These are phyloP conservation scores for Hippophae tibetana DNA, from an alignment of 306 rosid genomes.

Conservation along the genomic window DNA sequence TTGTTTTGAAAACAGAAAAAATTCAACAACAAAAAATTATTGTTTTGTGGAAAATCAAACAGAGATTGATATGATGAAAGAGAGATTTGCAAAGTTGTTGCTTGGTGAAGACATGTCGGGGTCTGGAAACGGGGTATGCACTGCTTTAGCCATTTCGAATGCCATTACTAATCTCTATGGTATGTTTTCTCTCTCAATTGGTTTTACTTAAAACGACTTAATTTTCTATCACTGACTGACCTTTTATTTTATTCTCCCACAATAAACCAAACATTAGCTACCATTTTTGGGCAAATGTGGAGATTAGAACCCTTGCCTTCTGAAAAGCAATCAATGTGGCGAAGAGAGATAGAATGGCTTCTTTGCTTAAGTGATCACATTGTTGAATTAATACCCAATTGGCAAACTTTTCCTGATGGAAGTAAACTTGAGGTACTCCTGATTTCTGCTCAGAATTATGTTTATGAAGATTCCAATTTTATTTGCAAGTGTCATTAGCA, in stretches of 20 bases:
- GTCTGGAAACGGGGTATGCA: conserved; percentile 50
- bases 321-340: conserved; percentile 49
- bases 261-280: conserved; percentile 17
- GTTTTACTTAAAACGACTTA: not conserved
- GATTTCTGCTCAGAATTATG: not conserved
- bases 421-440: conserved; percentile 35
- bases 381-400: conserved; percentile 40
- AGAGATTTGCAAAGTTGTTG: conserved; percentile 48
- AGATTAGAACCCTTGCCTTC: conserved; percentile 41
- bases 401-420: conserved; percentile 52
- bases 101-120: conserved; percentile 65
- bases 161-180: conserved; percentile 59
- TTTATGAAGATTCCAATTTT: not conserved
- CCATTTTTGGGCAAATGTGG: conserved; percentile 50
- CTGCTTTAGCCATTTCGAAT: conserved; percentile 46
- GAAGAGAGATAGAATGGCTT: conserved; percentile 52
- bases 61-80: conserved; percentile 56
- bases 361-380: conserved; percentile 44
- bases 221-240: no score
- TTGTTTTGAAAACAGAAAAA: not conserved
- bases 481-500: no score
- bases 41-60: conserved; percentile 6
- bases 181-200: conserved; percentile 10
- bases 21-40: not conserved
- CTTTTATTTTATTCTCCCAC: no score